Evolutionary conservation across 108 stramenopile genomes (phyloP), one percentile per base, ranked within the genome.

Genomic region (Nitzschia sp.): DNA sequence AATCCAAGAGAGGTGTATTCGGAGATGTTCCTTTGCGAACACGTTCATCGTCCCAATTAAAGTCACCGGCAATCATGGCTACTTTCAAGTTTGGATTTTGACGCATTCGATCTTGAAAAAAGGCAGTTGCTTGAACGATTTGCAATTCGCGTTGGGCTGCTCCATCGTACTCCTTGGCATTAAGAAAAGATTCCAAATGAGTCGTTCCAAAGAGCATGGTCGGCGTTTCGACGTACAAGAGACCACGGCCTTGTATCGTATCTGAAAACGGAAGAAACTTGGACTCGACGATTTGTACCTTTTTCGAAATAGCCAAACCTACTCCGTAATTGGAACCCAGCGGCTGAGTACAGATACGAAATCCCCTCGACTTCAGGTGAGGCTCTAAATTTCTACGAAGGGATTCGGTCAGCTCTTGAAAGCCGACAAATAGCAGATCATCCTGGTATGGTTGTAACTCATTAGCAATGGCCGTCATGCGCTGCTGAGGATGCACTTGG

Each of bases 21-120:
- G 71, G 32, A 35, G 75, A 52, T 23, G 35, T 36, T 6, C 79
- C 73, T 11, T 53, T 66, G 41, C 63, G 70, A 9, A 33, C 50
- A 35, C 81, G 74, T 63, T 87, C 86, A 58, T 87, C 86, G 61
- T 87, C 86, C 86, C 86, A 87, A 50, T 87, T 87, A 34, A 87
- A 70, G 69, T 87, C 86, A 26, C 86, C 86, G 29, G 63, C 64
- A n/a, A 87, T 70, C 13, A 84, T 45, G 2, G 83, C 81, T 34
- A 66, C 13, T 19, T 80, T 27, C n/a, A 84, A 47, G 15, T 38
- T 46, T 1, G 70, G 60, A 32, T 58, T 27, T 22, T 64, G 32
- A n/a, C 44, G 47, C 22, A 82, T 36, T 45, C 70, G 72, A 1
- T 70, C 57, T 45, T 69, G 64, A 58, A 74, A 79, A 75, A 82